Evolutionary conservation across 2,329 filamentous ascomycete genomes (phyloP).

Genomic region (Huntiella omanensis): DNA sequence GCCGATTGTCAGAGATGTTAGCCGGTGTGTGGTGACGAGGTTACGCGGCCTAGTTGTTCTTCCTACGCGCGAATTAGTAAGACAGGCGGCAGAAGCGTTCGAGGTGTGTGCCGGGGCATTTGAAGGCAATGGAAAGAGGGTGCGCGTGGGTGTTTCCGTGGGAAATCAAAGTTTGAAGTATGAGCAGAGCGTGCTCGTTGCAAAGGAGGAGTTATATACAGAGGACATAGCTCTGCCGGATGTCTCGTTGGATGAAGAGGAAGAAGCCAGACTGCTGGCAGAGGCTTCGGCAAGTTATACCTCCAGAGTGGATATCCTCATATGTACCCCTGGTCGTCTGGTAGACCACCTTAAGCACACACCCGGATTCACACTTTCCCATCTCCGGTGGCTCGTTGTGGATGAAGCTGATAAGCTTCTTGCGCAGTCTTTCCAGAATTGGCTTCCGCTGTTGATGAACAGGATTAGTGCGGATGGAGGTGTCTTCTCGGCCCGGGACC

Average conservation of each 20-base stretch:
- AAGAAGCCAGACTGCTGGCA: conserved; percentile 27
- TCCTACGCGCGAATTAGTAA: conserved; percentile 77
- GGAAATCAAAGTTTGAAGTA: conserved; percentile 59
- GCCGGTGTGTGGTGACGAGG: conserved; percentile 41
- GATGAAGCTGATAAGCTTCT: conserved; percentile 80
- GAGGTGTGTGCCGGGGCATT: conserved; percentile 52
- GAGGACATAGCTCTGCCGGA: conserved; percentile 18
- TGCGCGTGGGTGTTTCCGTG: conserved; percentile 65
- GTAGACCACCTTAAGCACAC: conserved; percentile 82
- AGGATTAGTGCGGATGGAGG: conserved; percentile 20
- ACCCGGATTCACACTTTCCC: conserved; percentile 57
- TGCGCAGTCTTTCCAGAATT: conserved; percentile 82
- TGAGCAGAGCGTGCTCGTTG: conserved; percentile 32
- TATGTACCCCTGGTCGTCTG: conserved; percentile 79
- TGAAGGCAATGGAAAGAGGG: conserved; percentile 38
- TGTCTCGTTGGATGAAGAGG: conserved; percentile 18
- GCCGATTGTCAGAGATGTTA: conserved; percentile 63
- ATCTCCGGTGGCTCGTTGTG: conserved; percentile 73
- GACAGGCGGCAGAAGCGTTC: conserved; percentile 63
- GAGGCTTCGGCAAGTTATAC: conserved; percentile 45
- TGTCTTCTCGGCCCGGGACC: conserved; percentile 15
- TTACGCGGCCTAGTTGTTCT: conserved; percentile 70
- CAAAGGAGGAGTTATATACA: conserved; percentile 17
- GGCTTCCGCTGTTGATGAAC: conserved; percentile 57
- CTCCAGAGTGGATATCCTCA: conserved; percentile 69